A percentile compares a stretch with the other conserved stretches of the same genome.
Evolutionary conservation across 106 monocot genomes (phyloP).

Genomic region (Dioscorea dumetorum): DNA sequence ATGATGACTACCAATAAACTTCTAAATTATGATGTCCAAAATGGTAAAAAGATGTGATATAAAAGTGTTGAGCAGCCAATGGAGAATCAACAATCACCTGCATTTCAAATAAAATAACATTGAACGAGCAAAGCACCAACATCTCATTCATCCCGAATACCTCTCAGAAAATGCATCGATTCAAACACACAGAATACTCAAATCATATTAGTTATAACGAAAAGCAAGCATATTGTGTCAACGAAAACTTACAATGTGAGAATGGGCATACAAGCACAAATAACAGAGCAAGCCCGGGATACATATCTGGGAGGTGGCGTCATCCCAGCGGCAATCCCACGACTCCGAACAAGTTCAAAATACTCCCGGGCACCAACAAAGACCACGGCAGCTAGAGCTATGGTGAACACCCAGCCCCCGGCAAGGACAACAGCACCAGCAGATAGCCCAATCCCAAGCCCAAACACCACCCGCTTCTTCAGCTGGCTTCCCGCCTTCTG

Average conservation of each 20-base stretch:
- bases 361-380: conserved; percentile 71
- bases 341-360: conserved; percentile 77
- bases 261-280: conserved; percentile 76
- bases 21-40: too few relatives aligned
- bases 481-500: conserved; percentile 30
- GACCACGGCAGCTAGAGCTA: conserved; percentile 47
- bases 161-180: too few relatives aligned
- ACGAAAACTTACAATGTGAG: conserved; percentile 63
- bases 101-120: too few relatives aligned
- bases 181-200: too few relatives aligned
- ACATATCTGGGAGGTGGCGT: conserved; percentile 91
- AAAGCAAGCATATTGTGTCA: too few relatives aligned
- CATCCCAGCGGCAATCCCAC: conserved; percentile 66
- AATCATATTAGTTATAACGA: too few relatives aligned
- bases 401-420: conserved; percentile 85
- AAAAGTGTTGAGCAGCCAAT: too few relatives aligned
- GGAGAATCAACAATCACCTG: too few relatives aligned
- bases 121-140: too few relatives aligned
- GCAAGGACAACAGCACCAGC: conserved; percentile 59
- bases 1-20: too few relatives aligned
- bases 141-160: too few relatives aligned
- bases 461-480: conserved; percentile 66
- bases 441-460: conserved; percentile 67
- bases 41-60: too few relatives aligned
- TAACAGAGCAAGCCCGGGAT: conserved; percentile 70